Percentiles rank a stretch among this genome's conserved stretches.
These are phyloP conservation scores for Suhomyces sp. DNA, from an alignment of 805 yeast genomes.

Conservation along the genomic window DNA sequence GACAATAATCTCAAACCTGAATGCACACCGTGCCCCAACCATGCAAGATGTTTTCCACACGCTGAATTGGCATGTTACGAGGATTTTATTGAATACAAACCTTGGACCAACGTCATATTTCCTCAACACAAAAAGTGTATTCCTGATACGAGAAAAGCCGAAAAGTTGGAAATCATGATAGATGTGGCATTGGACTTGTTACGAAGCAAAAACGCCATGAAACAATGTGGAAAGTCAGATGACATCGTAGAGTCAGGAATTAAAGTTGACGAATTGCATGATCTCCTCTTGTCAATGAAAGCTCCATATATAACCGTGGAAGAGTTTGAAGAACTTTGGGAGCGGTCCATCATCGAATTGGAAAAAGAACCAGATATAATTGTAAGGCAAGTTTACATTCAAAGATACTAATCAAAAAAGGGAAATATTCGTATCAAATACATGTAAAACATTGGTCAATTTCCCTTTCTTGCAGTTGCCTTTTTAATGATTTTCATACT, in stretches of 20 bases:
- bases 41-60: conserved; percentile 68
- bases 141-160: conserved; percentile 69
- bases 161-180: conserved; percentile 62
- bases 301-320: conserved; percentile 50
- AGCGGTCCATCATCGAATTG: conserved; percentile 56
- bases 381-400: conserved; percentile 66
- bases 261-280: conserved; percentile 47
- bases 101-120: conserved; percentile 52
- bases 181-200: conserved; percentile 64
- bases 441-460: neutral
- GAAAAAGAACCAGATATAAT: conserved; percentile 65
- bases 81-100: conserved; percentile 53
- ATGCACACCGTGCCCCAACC: conserved; percentile 77
- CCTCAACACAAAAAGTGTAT: conserved; percentile 55
- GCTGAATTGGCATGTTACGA: conserved; percentile 66
- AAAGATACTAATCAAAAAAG: neutral
- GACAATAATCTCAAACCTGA: conserved; percentile 49
- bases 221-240: conserved; percentile 51
- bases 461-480: neutral
- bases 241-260: conserved; percentile 52
- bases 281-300: conserved; percentile 45
- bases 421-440: neutral
- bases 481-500: conserved; percentile 7
- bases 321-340: conserved; percentile 78
- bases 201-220: conserved; percentile 64